Base-by-base conservation (phyloP, 805 yeast genomes). In the Metschnikowia colocasiae region DNA sequence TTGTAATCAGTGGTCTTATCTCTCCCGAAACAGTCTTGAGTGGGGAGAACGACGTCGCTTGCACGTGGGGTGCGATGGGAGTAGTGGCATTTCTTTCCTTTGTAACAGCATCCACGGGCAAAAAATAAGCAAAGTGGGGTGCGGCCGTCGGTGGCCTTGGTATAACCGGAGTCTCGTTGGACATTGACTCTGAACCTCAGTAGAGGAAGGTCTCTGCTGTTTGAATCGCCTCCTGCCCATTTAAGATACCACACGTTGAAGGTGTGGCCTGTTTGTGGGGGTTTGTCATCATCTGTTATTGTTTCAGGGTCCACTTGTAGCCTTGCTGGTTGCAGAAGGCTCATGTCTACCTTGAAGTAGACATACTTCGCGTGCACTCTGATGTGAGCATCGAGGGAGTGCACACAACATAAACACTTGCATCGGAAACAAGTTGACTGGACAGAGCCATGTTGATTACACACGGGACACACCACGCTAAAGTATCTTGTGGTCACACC, bases 1-100 rank as follows among this genome's bases (percentile, higher is more conserved):
- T 90, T 70, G 58, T 87, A 88, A 40, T 81, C 85, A 1, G 85
- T 73, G 52, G 85, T 85, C 63, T 86, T 88, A 59, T 87, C 96
- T 49, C 99, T 71, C 1, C 97, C 98, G 72, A 92, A 92, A 59
- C 97, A 91, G 65, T 92, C 99, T 22, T 80, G 74, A 0, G 89
- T 80, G 1, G 83, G 75, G 2, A 82, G 75, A 39, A 73, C 73
- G 32, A 71, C 64, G 58, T 91, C 97, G 6, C 63, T 59, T 0
- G 73, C 77, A 3, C 57, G 2, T 0, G 99, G 98, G 6, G 87
- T 60, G 44, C 96, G 70, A 63, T 92, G 99, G 27, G 85, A 66
- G 62, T 80, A 91, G 15, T 76, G 78, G 62, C 99, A 92, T 36
- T 80, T 75, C 43, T 73, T 75, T 2, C 97, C 98, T 49, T 80